Conservation (phyloP, 441 rosid genomes). For the Erodium texanum region DNA sequence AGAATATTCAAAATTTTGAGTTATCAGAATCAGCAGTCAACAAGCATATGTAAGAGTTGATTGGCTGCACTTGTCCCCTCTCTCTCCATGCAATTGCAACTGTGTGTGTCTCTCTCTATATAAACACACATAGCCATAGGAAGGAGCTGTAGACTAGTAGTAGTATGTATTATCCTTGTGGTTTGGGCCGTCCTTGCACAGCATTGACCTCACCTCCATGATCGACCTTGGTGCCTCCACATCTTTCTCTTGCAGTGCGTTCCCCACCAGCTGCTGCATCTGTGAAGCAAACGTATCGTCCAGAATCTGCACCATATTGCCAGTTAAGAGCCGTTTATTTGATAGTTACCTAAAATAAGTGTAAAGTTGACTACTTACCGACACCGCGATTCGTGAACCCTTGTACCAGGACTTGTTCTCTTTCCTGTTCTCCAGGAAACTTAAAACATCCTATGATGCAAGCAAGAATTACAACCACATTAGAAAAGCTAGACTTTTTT, state of each 20-base stretch:
- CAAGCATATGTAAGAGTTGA: too few relatives aligned
- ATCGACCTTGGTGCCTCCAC: slow-evolving; percentile 85
- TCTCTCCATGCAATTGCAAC: too few relatives aligned
- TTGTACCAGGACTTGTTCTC: slow-evolving; percentile 97
- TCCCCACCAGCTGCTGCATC: slow-evolving; percentile 79
- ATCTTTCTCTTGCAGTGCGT: slow-evolving; percentile 78
- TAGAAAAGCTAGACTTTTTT: background rate
- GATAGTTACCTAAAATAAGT: too few relatives aligned
- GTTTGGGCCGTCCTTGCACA: slow-evolving; percentile 68
- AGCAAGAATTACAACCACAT: background rate
- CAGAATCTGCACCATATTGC: slow-evolving; percentile 50
- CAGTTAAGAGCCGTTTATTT: too few relatives aligned
- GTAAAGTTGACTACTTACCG: slow-evolving; percentile 41
- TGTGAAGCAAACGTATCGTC: slow-evolving; percentile 92
- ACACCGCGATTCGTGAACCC: slow-evolving; percentile 83
- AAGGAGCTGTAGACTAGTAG: too few relatives aligned
- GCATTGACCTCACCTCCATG: slow-evolving; percentile 87
- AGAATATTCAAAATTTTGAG: slow-evolving; percentile 8
- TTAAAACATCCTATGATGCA: slow-evolving; percentile 60
- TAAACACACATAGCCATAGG: too few relatives aligned
- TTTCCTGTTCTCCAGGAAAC: slow-evolving; percentile 85
- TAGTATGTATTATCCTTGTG: slow-evolving; percentile 39
- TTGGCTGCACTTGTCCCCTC: too few relatives aligned
- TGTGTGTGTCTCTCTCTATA: too few relatives aligned
- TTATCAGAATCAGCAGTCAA: too few relatives aligned